Base-by-base conservation (phyloP, 352 stramenopile genomes). In the Phytopythium cucurbitacearum region DNA sequence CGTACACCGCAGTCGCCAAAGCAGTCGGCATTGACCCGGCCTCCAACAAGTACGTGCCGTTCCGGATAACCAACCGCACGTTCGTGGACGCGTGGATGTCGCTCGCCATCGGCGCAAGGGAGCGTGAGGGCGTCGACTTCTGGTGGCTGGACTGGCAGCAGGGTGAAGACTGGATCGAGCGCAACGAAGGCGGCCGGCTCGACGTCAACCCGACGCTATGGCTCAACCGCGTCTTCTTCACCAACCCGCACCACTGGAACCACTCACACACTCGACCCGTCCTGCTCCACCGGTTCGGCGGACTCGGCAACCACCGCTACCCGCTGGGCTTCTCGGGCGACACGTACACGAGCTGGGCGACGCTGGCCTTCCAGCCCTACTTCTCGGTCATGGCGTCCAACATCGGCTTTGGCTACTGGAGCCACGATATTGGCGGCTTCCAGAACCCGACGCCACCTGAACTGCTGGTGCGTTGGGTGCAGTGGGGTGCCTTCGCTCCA, bases 91-190 rank as follows among this genome's bases (percentile, higher is more conserved):
- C 52, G 34, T 73, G 62, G 62, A 52, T 73, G 51, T 65, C 57
- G 13, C 37, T 68, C n/a, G 62, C 62, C 1, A 59, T 73, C 12
- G 53, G 59, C 36, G 43, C 43, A 33, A 57, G 53, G 5, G 62
- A 71, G 51, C 34, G 46, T 13, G 62, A 73, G 12, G 65, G 65
- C 34, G 57, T 81, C 39, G 74, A 82, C 51, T 76, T 80, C 39
- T 84, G 67, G 71, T 85, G 74, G 74, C 78, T 81, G 15, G 74
- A 85, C 40, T 85, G 73, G 74, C 74, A 86, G 56, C 73, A 85
- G 34, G 73, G 73, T 34, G 69, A 67, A 42, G 65, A 77, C 44
- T 79, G 69, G 62, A 56, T 64, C 44, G 50, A 74, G 10, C 48
- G 53, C 7, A 33, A 57, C 32, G 53, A 73, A 21, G 51, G 60